These are phyloP conservation scores for Melampsora larici-populina DNA, from an alignment of 1,284 basidiomycete genomes.

Conservation along the genomic window DNA sequence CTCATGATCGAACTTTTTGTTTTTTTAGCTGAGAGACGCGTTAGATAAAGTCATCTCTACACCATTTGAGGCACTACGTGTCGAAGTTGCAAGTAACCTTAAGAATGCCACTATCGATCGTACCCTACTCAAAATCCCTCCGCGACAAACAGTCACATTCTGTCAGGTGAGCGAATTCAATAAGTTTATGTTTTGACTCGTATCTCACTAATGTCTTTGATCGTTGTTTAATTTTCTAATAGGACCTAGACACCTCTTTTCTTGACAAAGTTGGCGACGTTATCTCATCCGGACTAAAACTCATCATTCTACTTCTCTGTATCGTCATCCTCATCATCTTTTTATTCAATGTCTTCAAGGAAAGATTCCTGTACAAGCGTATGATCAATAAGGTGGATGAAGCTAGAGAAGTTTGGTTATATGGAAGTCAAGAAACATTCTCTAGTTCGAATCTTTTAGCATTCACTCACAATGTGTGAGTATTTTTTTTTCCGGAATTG, in stretches of 20 bases:
- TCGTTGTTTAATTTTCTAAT: neutral
- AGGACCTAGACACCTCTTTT: conserved; percentile 40
- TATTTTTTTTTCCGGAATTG: neutral
- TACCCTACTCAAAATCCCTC: conserved; percentile 12
- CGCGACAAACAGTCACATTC: conserved; percentile 24
- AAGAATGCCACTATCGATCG: conserved; percentile 35
- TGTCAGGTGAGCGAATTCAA: conserved; percentile 20
- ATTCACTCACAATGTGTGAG: conserved; percentile 35
- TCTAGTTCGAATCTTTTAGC: conserved; percentile 28
- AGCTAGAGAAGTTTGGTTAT: conserved; percentile 26
- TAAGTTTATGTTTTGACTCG: neutral
- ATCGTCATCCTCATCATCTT: conserved; percentile 22
- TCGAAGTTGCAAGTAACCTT: conserved; percentile 22
- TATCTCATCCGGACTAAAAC: conserved; percentile 9
- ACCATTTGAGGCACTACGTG: conserved; percentile 38
- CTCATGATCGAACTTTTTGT: neutral
- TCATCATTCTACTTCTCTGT: conserved; percentile 18
- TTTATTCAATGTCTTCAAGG: conserved; percentile 32
- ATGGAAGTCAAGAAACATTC: neutral
- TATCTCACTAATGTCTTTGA: neutral
- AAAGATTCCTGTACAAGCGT: conserved; percentile 26
- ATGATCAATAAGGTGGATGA: conserved; percentile 10
- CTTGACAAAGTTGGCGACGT: conserved; percentile 31
- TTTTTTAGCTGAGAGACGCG: conserved; percentile 31
- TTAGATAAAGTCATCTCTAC: conserved; percentile 34